phyloP scores from a whole-genome alignment of 164 flowering plant species.

The Hamamelis virginiana region DNA sequence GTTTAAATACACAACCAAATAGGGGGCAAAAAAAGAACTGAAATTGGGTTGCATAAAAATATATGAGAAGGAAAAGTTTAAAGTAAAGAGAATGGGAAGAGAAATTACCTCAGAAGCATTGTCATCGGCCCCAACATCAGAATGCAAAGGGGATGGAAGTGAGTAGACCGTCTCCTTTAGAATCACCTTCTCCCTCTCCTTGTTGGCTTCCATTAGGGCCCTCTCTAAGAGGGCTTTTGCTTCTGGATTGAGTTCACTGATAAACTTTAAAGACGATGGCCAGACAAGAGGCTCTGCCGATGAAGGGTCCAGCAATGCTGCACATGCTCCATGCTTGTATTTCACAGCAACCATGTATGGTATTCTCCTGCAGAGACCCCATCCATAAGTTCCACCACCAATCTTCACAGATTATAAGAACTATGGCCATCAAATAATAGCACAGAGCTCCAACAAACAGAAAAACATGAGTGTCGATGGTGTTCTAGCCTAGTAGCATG shows the following conservation, averaged over 20 bases:
- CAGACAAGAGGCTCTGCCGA: constrained; percentile 55
- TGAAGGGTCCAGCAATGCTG: constrained; percentile 51
- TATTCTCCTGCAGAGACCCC: constrained; percentile 38
- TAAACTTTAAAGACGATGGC: constrained; percentile 52
- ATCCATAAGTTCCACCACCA: background rate
- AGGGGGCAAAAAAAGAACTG: background rate
- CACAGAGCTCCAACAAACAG: too few species aligned
- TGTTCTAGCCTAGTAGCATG: too few species aligned
- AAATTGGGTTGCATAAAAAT: background rate
- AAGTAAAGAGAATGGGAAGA: background rate
- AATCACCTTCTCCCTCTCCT: constrained; percentile 45
- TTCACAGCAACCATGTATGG: constrained; percentile 50
- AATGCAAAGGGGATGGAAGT: constrained; percentile 16
- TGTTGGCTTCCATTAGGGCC: constrained; percentile 51
- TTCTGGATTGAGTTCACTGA: constrained; percentile 49
- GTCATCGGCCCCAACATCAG: constrained; percentile 30
- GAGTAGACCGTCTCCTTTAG: constrained; percentile 26
- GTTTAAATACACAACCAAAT: background rate
- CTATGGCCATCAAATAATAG: too few species aligned
- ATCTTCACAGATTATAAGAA: background rate
- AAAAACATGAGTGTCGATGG: too few species aligned
- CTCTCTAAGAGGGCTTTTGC: constrained; percentile 45
- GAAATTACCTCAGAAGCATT: constrained; percentile 36
- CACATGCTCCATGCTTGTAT: constrained; percentile 42
- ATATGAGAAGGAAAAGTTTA: background rate